A percentile compares a stretch with the other conserved stretches of the same genome.
Evolutionary conservation across 2,329 filamentous ascomycete genomes (phyloP).

Genomic region (Thielaviopsis euricoi): DNA sequence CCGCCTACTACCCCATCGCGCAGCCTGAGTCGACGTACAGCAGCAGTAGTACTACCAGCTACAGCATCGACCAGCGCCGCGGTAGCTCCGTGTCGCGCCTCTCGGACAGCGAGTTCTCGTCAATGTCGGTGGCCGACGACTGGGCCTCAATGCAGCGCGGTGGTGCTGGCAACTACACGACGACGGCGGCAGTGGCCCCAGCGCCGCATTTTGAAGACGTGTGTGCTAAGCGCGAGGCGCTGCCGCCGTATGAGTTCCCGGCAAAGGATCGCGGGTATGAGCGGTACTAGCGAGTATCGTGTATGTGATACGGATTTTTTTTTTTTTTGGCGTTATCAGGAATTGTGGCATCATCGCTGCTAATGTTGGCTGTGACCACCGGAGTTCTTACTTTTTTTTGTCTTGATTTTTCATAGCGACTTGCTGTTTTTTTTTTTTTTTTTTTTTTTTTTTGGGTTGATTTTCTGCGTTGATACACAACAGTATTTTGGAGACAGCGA

Average conservation of each 20-base stretch:
- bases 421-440: background rate
- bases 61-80: too few relatives aligned
- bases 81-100: background rate
- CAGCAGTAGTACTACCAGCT: background rate
- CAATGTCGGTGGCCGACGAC: background rate
- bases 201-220: too few relatives aligned
- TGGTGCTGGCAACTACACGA: background rate
- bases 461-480: background rate
- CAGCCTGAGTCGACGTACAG: too few relatives aligned
- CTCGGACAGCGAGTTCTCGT: background rate
- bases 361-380: background rate
- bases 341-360: too few relatives aligned
- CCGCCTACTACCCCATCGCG: too few relatives aligned
- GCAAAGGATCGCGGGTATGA: background rate
- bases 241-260: background rate
- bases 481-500: too few relatives aligned
- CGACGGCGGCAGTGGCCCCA: background rate
- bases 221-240: too few relatives aligned
- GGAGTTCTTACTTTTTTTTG: background rate
- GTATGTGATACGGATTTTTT: background rate
- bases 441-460: background rate
- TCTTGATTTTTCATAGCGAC: too few relatives aligned
- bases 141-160: background rate
- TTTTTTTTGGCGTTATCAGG: too few relatives aligned
- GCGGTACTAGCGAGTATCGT: background rate